phyloP scores from a whole-genome alignment of 345 rosid species.

The Alliaria petiolata region DNA sequence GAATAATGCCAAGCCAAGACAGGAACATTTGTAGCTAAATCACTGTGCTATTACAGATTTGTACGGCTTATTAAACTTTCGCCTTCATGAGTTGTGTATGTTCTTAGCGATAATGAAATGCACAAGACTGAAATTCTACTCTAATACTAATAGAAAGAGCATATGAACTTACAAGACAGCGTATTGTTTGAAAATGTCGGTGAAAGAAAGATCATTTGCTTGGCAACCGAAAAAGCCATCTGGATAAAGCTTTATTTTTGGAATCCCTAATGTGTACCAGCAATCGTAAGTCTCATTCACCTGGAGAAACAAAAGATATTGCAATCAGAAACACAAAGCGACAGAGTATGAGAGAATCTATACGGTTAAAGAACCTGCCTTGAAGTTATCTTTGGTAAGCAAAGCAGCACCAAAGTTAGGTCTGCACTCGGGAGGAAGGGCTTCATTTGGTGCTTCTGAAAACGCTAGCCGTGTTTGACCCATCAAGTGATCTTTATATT shows the following conservation, averaged over 20 bases:
- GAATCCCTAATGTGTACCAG: conserved; percentile 68
- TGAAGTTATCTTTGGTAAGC: conserved; percentile 72
- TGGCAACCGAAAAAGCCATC: conserved; percentile 73
- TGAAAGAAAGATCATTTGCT: conserved; percentile 51
- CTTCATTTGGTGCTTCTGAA: conserved; percentile 88
- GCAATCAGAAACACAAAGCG: conserved; percentile 1
- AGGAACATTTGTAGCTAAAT: no score
- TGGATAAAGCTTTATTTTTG: conserved; percentile 65
- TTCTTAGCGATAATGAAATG: no score
- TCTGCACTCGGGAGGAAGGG: conserved; percentile 83
- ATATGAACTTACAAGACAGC: conserved; percentile 54
- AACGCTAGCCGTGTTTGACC: conserved; percentile 58
- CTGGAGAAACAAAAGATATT: conserved; percentile 29
- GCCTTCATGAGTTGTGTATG: no score
- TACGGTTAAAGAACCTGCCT: conserved; percentile 39
- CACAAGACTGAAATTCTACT: not conserved
- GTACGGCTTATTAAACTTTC: no score
- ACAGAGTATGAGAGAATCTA: not conserved
- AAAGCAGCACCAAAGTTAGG: conserved; percentile 78
- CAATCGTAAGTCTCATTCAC: conserved; percentile 88
- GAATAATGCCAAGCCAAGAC: no score
- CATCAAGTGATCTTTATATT: conserved; percentile 63
- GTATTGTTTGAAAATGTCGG: conserved; percentile 55
- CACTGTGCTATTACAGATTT: no score
- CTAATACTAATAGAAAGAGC: not conserved